Evolutionary conservation across 116 monocot species (phyloP), one percentile per base, ranked within the genome.

Genomic region (Thalassia testudinum): DNA sequence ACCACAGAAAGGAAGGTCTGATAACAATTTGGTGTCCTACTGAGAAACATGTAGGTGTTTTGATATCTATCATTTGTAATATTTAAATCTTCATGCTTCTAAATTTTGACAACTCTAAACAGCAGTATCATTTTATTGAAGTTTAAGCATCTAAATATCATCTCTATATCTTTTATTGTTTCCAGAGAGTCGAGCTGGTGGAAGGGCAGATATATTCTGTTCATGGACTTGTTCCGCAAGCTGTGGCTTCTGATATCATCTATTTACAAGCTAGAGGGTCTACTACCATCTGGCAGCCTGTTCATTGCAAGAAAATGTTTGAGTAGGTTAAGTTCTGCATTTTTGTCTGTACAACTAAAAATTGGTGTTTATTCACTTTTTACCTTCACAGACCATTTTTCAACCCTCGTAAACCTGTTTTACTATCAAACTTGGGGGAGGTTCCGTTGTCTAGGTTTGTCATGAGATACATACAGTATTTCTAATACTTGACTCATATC

Each of bases 11-110:
- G 27, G 82, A 97, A 63, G 89, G 89, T 21, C 40, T 89, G 24
- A 66, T 97, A 64, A 85, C 89, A 59, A 89, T 97, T 23, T 97
- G 97, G 97, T 82, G 75, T 53, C 97, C 97, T 64, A 82, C 79
- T 27, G 85, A 97, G 55, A 72, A 72, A 49, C 79, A 79, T 70
- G 95, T 97, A 63, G 62, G 18, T 25, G 1, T 14, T 30, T 16
- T 16, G 45, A 6, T 4, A 3, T 45, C 15, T 13, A 1, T 45
- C 4, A 45, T 45, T 45, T 45, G 19, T 13, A 45, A 20, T 20
- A 15, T 45, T 40, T 40, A 14, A 40, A 8, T 40, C 14, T 14
- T 40, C 11, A n/a, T n/a, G n/a, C n/a, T n/a, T 34, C 30, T 34
- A 5, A 34, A 5, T 3, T 3, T 34, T 3, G 3, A 34, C 30